Base-by-base conservation (phyloP, 139 green algal genomes). In the Pleodorina starrii region DNA sequence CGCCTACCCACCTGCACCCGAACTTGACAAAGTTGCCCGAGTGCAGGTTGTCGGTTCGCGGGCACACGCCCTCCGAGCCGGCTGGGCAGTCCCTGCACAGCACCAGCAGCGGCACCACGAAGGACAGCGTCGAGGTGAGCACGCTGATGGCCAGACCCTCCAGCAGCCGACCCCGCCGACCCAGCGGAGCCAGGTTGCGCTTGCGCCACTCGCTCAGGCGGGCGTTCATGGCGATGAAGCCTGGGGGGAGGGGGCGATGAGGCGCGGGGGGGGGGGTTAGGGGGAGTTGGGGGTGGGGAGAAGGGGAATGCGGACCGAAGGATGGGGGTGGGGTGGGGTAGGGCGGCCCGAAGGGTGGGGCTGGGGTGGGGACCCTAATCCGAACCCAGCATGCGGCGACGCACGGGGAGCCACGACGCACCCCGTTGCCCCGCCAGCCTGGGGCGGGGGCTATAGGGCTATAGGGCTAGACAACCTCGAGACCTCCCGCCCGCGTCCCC, bases 1-100 rank as follows among this genome's bases (percentile, higher is more conserved):
- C 5, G 54, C 6, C 54, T 25, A 66, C 90, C 72, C 86, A 95
- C 86, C 48, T 60, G 88, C 91, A 96, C 11, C 71, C 87, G 71
- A 94, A 96, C 54, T 81, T 80, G n/a, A 98, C 90, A 76, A 96
- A 98, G 91, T 97, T 98, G 77, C 95, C 95, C 42, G 81, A 93
- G 87, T 96, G 88, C 27, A 80, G 48, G 43, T 93, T 84, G 78
- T 94, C 91, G 9, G 83, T 69, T 6, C 95, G 90, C 10, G 95
- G 95, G 92, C 95, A 97, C 7, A 29, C 35, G 21, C 84, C 57
- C n/a, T 54, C 84, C 19, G 68, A 72, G 21, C 92, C 86, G 0
- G 84, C 14, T 1, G 95, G 94, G 87, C 95, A 97, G 11, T 59
- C 83, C 82, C 91, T 91, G 77, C 94, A 96, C 0, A n/a, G 32